These are phyloP conservation scores for Petunia secreta DNA, from an alignment of 257 asterid species.

Conservation along the genomic window DNA sequence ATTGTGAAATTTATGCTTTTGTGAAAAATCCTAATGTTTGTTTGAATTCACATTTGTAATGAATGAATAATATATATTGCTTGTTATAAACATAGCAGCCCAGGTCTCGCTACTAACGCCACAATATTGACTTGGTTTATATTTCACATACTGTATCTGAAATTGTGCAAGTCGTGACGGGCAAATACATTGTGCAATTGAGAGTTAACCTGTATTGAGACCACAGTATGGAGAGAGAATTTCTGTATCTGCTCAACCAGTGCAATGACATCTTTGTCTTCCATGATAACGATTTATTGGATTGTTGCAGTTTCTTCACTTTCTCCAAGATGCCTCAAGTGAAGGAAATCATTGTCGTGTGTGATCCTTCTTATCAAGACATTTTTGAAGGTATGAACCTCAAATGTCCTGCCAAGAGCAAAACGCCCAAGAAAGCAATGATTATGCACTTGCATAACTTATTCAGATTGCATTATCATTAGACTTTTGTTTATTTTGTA, in stretches of 20 bases:
- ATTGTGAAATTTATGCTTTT: not conserved
- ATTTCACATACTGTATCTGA: not conserved
- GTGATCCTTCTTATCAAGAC: constrained; percentile 97
- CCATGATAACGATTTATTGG: constrained; percentile 30
- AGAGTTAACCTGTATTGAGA: not conserved
- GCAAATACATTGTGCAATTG: not conserved
- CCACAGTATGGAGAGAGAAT: not conserved
- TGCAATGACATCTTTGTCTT: constrained; percentile 25
- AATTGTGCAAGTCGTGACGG: not conserved
- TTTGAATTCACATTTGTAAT: not conserved
- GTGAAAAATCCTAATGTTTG: not conserved
- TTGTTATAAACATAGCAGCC: not conserved
- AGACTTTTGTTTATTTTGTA: constrained; percentile 28
- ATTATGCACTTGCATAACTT: not conserved
- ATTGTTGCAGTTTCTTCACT: constrained; percentile 82
- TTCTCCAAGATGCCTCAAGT: constrained; percentile 88
- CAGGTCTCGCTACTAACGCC: not conserved
- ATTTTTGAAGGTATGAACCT: constrained; percentile 81
- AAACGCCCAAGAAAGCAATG: constrained; percentile 5
- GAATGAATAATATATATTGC: not conserved
- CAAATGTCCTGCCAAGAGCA: constrained; percentile 9
- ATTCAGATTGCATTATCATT: constrained; percentile 7
- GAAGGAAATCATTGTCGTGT: constrained; percentile 93
- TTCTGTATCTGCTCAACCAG: constrained; percentile 21
- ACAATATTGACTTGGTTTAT: not conserved